These are phyloP conservation scores for Endoconidiophora polonica DNA, from an alignment of 2,329 filamentous ascomycete genomes.

Conservation along the genomic window DNA sequence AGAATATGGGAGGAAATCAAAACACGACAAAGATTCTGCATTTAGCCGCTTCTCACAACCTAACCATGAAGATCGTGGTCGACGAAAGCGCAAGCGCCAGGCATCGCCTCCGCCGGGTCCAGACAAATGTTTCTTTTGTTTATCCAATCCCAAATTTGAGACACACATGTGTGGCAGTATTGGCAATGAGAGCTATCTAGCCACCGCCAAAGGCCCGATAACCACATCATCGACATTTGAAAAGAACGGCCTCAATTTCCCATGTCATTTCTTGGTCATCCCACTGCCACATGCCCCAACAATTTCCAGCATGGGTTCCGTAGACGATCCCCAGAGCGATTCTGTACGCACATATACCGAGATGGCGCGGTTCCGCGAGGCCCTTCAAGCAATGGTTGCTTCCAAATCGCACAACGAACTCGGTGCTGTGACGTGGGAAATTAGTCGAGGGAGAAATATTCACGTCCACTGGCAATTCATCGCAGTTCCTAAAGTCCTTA, in stretches of 20 bases:
- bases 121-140: constrained; percentile 83
- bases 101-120: constrained; percentile 48
- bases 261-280: constrained; percentile 80
- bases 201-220: constrained; percentile 81
- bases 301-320: constrained; percentile 46
- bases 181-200: constrained; percentile 73
- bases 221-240: constrained; percentile 52
- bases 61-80: constrained; percentile 27
- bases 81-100: constrained; percentile 29
- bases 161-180: constrained; percentile 84
- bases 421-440: constrained; percentile 82
- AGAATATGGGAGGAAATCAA: constrained; percentile 16
- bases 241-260: constrained; percentile 50
- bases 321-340: constrained; percentile 31
- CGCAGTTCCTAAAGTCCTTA: constrained; percentile 51
- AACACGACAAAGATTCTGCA: background rate
- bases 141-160: constrained; percentile 70
- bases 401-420: constrained; percentile 38
- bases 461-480: constrained; percentile 92
- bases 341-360: constrained; percentile 52
- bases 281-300: constrained; percentile 71
- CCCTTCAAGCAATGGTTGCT: constrained; percentile 67
- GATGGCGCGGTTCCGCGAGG: constrained; percentile 65
- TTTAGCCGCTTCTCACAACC: constrained; percentile 15
- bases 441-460: constrained; percentile 63